These are phyloP conservation scores for Carallia pectinifolia DNA, from an alignment of 345 rosid species.

Conservation along the genomic window DNA sequence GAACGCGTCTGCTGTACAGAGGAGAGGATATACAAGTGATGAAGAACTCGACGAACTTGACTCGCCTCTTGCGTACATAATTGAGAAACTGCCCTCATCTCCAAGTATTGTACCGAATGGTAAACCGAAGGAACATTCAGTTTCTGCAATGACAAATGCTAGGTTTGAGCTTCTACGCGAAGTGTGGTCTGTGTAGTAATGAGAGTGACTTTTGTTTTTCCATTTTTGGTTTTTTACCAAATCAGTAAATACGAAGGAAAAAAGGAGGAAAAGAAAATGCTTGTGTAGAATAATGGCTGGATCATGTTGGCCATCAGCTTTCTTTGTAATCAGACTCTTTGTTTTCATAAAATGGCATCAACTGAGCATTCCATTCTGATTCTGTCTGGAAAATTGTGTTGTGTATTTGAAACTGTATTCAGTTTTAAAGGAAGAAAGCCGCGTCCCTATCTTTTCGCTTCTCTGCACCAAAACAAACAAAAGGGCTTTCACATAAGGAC, in stretches of 20 bases:
- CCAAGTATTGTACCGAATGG: slow-evolving; percentile 27
- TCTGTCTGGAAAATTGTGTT: too few relatives aligned
- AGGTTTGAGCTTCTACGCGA: slow-evolving; percentile 80
- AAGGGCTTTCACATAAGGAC: too few relatives aligned
- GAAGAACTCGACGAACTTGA: slow-evolving; percentile 87
- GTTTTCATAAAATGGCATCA: neutral
- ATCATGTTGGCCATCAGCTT: neutral
- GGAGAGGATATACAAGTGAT: slow-evolving; percentile 92
- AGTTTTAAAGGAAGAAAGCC: too few relatives aligned
- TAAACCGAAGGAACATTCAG: slow-evolving; percentile 25
- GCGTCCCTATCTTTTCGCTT: too few relatives aligned
- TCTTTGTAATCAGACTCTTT: slow-evolving; percentile 12
- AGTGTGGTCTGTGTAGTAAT: slow-evolving; percentile 62
- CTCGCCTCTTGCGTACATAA: slow-evolving; percentile 63
- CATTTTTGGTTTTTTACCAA: neutral
- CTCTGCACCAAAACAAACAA: too few relatives aligned
- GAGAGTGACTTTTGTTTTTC: neutral
- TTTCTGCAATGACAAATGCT: slow-evolving; percentile 33
- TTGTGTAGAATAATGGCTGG: too few relatives aligned
- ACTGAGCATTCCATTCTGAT: too few relatives aligned
- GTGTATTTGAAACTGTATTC: too few relatives aligned
- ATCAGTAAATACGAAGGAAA: slow-evolving; percentile 2
- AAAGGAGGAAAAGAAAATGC: neutral
- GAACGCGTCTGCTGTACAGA: slow-evolving; percentile 57
- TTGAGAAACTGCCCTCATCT: slow-evolving; percentile 43